Conservation (phyloP, 306 rosid genomes). For the Vigna nakashimae region DNA sequence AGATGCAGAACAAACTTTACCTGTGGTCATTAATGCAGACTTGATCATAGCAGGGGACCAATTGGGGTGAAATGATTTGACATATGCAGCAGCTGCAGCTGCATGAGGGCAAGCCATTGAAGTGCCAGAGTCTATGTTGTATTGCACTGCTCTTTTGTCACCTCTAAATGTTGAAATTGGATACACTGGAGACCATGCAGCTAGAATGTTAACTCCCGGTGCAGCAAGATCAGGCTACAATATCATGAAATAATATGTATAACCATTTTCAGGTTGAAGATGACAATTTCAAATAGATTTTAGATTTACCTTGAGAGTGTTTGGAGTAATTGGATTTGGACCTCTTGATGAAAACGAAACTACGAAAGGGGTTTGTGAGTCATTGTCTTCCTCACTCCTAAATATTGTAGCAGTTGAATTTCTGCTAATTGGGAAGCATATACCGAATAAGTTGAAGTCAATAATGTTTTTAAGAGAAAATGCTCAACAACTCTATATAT, state of each 20-base stretch:
- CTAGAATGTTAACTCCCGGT: conserved; percentile 53
- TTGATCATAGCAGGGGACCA: conserved; percentile 64
- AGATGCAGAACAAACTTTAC: conserved; percentile 21
- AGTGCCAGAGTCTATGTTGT: conserved; percentile 42
- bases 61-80: conserved; percentile 59
- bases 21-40: conserved; percentile 60
- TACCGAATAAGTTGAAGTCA: not conserved
- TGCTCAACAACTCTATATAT: no score
- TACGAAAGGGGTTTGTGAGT: conserved; percentile 46
- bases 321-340: conserved; percentile 50
- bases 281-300: not conserved
- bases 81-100: conserved; percentile 51
- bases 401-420: conserved; percentile 55
- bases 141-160: conserved; percentile 37
- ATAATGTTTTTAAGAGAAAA: no score
- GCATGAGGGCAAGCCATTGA: conserved; percentile 74
- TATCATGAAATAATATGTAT: not conserved
- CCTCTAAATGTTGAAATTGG: not conserved
- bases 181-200: conserved; percentile 45
- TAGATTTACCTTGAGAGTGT: conserved; percentile 58
- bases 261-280: not conserved
- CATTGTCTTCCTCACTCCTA: conserved; percentile 36
- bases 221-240: conserved; percentile 62
- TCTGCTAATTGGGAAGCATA: conserved; percentile 7
- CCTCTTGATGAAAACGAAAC: conserved; percentile 65